These are phyloP conservation scores for Chrysoporthe cubensis DNA, from an alignment of 2,329 filamentous ascomycete species.

Conservation along the genomic window DNA sequence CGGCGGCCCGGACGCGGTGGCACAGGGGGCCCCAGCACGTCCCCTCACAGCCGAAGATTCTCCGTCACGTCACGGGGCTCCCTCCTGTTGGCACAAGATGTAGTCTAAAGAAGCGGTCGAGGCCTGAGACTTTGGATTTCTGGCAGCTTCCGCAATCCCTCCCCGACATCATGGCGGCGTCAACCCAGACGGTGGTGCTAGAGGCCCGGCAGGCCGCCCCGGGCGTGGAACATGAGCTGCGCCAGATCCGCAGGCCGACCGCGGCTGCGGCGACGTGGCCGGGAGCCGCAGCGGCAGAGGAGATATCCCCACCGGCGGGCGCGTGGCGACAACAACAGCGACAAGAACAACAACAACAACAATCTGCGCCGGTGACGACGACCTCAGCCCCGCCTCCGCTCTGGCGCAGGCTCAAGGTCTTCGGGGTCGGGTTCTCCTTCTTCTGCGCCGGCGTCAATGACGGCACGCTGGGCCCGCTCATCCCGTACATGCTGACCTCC, in stretches of 20 bases:
- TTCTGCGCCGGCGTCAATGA: slow-evolving; percentile 69
- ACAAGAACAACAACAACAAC: neutral
- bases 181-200: slow-evolving; percentile 8
- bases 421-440: slow-evolving; percentile 63
- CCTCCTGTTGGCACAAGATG: neutral
- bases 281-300: neutral
- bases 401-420: slow-evolving; percentile 15
- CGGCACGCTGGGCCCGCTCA: slow-evolving; percentile 64
- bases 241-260: slow-evolving; percentile 5
- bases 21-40: neutral
- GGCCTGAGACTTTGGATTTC: too few species aligned
- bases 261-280: neutral
- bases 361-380: neutral
- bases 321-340: neutral
- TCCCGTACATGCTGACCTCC: slow-evolving; percentile 61
- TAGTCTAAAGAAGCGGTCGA: neutral
- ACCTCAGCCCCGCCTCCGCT: neutral
- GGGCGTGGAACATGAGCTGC: slow-evolving; percentile 7
- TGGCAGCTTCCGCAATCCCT: neutral
- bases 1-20: neutral
- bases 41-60: neutral
- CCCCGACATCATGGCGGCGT: slow-evolving; percentile 5
- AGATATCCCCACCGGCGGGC: neutral
- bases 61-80: neutral
- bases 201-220: neutral